Evolutionary conservation across 2,329 filamentous ascomycete species (phyloP), one percentile per base, ranked within the genome.

Genomic region (Curvularia sp.): DNA sequence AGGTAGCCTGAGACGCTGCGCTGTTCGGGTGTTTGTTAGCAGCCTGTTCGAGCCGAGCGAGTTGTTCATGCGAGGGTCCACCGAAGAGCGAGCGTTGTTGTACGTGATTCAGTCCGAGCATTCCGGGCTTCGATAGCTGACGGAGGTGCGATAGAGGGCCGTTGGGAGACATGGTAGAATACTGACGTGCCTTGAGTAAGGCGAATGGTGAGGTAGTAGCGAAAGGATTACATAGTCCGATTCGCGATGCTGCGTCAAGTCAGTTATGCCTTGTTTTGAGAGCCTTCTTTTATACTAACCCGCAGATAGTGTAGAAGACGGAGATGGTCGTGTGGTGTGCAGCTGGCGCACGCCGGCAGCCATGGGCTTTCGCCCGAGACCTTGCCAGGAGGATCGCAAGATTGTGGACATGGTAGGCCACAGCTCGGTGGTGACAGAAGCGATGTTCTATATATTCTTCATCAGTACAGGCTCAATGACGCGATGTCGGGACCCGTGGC

Each of bases 21-120:
- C 92, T 98, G 59, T 83, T 86, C 1, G 95, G 92, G 70, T 97
- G 96, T 77, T 92, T 90, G 79, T 98, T 99, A 36, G 95, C 96
- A 23, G 91, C 90, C 75, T 93, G 90, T 79, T 99, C 95, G 67
- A 93, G 85, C 66, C 92, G 90, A 32, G 93, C 92, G 32, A 99
- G 86, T 55, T 94, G 77, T 64, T 83, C 86, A 50, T 82, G 81
- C 19, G 77, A 81, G n/a, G 78, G 76, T 48, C 75, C 78, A 53
- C 80, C 80, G 60, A 82, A 81, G 55, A 83, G 62, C 12, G 76
- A 76, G 58, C 81, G 76, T 59, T 77, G 78, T 68, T 82, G 80
- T 25, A 67, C 63, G 57, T 81, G 66, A 53, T 71, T 74, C 55
- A 81, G 68, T 27, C 77, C 78, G 39, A 79, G 54, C 59, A 65